Evolutionary conservation across 352 stramenopile genomes (phyloP).

Genomic region (Phytophthora lateralis): DNA sequence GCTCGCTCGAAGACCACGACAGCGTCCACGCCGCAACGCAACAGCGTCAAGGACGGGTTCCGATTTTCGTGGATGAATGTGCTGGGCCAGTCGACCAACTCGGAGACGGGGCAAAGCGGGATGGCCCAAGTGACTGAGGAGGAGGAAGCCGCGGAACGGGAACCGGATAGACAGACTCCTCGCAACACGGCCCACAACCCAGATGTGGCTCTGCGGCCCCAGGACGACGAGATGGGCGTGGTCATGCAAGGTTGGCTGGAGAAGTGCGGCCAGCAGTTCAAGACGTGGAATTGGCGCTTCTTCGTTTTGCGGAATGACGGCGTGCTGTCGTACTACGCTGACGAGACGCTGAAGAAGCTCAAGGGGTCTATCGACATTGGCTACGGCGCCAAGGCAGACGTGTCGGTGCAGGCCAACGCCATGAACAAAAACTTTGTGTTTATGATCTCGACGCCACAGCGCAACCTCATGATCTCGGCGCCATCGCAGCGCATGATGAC

Average conservation of each 20-base stretch:
- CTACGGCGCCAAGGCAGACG: constrained; percentile 66
- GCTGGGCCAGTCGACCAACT: constrained; percentile 52
- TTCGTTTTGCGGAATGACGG: constrained; percentile 85
- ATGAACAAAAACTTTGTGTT: constrained; percentile 87
- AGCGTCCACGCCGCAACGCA: too few relatives aligned
- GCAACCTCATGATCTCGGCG: constrained; percentile 86
- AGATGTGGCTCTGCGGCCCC: constrained; percentile 40
- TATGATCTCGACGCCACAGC: constrained; percentile 72
- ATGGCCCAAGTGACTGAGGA: constrained; percentile 38
- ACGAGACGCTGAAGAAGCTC: constrained; percentile 74
- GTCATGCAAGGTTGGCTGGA: constrained; percentile 89
- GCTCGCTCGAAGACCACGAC: constrained; percentile 9
- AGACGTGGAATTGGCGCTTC: constrained; percentile 91
- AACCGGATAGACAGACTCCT: constrained; percentile 4
- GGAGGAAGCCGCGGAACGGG: constrained; percentile 6
- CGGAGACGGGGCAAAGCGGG: constrained; percentile 33
- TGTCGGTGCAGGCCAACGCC: constrained; percentile 84
- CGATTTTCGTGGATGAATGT: constrained; percentile 74
- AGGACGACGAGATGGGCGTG: constrained; percentile 68
- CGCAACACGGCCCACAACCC: constrained; percentile 34
- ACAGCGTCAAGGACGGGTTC: constrained; percentile 40
- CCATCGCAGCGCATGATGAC: constrained; percentile 75
- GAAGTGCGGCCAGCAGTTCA: constrained; percentile 89
- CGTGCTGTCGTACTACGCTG: constrained; percentile 81
- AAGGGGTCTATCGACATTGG: constrained; percentile 85